These are phyloP conservation scores for Aspergillus brunneoviolaceus DNA, from an alignment of 2,329 filamentous ascomycete genomes.

Conservation along the genomic window DNA sequence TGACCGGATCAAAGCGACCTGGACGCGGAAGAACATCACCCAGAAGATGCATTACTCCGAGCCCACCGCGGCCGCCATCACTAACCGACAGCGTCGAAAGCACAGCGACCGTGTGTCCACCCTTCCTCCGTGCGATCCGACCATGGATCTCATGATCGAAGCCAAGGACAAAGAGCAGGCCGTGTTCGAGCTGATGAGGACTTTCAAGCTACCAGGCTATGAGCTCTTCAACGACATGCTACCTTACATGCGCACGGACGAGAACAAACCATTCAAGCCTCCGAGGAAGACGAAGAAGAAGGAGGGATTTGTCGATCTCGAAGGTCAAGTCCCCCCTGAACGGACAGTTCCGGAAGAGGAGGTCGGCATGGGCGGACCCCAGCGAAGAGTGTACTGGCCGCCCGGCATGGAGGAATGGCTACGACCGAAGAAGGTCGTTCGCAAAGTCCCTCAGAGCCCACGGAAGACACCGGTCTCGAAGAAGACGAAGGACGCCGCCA, in stretches of 20 bases:
- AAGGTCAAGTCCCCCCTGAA: conserved; percentile 44
- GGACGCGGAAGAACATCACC: conserved; percentile 77
- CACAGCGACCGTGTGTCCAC: conserved; percentile 77
- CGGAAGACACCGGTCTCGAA: conserved; percentile 18
- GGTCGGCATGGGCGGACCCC: conserved; percentile 80
- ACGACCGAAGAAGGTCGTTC: conserved; percentile 66
- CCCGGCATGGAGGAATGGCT: conserved; percentile 88
- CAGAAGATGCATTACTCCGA: conserved; percentile 99
- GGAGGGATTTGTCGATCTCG: conserved; percentile 37
- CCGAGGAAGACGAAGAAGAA: conserved; percentile 50
- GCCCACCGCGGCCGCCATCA: conserved; percentile 71
- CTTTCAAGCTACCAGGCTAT: conserved; percentile 78
- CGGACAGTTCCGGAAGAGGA: conserved; percentile 64
- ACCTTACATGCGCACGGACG: conserved; percentile 73
- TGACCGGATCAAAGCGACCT: conserved; percentile 76
- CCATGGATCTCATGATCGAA: conserved; percentile 98
- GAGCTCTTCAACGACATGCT: conserved; percentile 73
- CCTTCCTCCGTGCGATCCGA: conserved; percentile 75
- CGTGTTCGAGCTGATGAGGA: conserved; percentile 90
- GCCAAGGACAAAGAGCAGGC: conserved; percentile 98
- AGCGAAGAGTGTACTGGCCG: conserved; percentile 86
- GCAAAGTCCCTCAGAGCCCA: conserved; percentile 24
- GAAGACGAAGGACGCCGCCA: conserved; percentile 16
- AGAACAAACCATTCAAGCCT: conserved; percentile 61
- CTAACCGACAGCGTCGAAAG: conserved; percentile 74